Conservation (phyloP, 2,329 filamentous ascomycete species). For the Akanthomyces lecanii region DNA sequence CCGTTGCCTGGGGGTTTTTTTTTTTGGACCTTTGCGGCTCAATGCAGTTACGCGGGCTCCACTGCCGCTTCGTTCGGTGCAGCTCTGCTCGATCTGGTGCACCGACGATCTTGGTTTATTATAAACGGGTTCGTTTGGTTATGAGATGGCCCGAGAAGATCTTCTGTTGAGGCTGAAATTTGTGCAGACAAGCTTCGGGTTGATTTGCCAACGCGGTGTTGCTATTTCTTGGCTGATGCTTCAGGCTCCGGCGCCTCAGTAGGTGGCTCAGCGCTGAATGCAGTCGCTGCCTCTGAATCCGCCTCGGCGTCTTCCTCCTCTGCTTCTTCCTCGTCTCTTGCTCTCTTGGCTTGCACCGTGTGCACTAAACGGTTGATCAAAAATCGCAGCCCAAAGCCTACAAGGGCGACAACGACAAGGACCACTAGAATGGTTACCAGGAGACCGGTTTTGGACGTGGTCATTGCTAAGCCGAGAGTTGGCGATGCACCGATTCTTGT, state of each 20-base stretch:
- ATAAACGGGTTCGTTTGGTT: neutral
- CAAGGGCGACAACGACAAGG: neutral
- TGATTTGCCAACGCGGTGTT: neutral
- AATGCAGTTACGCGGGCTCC: neutral
- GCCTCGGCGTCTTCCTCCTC: neutral
- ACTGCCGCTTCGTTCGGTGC: neutral
- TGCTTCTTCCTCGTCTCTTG: constrained; percentile 10
- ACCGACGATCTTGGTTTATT: neutral
- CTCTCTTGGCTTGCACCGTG: neutral
- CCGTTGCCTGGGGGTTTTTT: constrained; percentile 5
- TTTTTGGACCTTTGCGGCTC: constrained; percentile 4
- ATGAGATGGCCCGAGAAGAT: neutral
- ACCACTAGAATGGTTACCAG: constrained; percentile 11
- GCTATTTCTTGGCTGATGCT: neutral
- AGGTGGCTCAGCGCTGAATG: neutral
- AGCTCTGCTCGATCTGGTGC: neutral
- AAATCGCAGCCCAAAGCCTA: neutral
- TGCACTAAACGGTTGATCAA: neutral
- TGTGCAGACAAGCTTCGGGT: neutral
- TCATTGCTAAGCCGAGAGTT: neutral
- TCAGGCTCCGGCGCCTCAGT: neutral
- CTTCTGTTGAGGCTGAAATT: neutral
- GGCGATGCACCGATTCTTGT: neutral
- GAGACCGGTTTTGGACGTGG: constrained; percentile 9
- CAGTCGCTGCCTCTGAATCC: neutral